Evolutionary conservation across 345 rosid genomes (phyloP), one percentile per base, ranked within the genome.

Genomic region (Clarkia xantiana): DNA sequence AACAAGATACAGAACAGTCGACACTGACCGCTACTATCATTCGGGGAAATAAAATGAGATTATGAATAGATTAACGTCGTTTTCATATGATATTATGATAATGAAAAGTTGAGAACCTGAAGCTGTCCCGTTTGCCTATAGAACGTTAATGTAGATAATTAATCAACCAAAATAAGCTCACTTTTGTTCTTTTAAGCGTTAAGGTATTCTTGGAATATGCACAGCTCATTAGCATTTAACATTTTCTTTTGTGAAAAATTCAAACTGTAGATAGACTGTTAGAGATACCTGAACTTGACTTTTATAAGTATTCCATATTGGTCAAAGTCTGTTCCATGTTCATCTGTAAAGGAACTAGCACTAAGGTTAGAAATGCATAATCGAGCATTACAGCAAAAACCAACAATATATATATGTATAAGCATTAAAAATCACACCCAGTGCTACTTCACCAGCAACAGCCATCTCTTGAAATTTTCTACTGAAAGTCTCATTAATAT

Each of bases 381-480:
- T 44, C 42, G 50, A 60, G 13, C 36, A 19, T 42, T 17, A 58
- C 57, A 42, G 29, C 45, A 10, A 49, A 13, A 60, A 54, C 53
- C 47, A 69, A 20, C 18, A 34, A 45, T 16, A 7, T 17, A 29
- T 36, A n/a, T 8, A 10, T 23, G 16, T 1, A n/a, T 10, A n/a
- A 1, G 9, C 29, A 19, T 13, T 59, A 19, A 45, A 43, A 15
- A 42, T 19, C 10, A 44, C 69, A 79, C 87, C 93, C 67, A 90
- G 54, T 34, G 70, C 74, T 56, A 90, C 84, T 73, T 90, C 97
- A 62, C 97, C 94, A 11, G 97, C 97, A 72, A 86, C 78, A 53
- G 97, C 94, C 95, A 90, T 90, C 77, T 86, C 94, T 67, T 68
- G 79, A 64, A 90, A 90, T 67, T 90, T 90, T 44, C 52, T 84